Base-by-base conservation (phyloP, 768 basidiomycete genomes). In the Boletales sp. region DNA sequence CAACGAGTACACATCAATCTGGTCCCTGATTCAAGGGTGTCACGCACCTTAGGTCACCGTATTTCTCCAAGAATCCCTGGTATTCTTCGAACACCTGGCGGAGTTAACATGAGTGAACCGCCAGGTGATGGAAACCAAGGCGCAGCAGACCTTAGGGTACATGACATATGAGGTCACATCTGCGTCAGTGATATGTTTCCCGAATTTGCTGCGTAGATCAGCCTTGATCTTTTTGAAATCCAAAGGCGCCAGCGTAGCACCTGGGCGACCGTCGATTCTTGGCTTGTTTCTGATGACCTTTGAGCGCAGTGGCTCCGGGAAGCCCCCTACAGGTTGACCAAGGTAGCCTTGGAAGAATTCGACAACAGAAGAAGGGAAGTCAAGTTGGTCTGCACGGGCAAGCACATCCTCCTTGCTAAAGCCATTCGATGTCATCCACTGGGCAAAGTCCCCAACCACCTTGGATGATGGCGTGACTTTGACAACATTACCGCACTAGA, bases 261-360 rank as follows among this genome's bases (percentile, higher is more conserved):
- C 96, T 19, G 96, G 96, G 54, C 96, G 88, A 40, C 82, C 88
- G 61, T 98, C 92, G 63, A 98, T 95, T 69, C 90, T 83, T 40
- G 87, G 84, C 71, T 94, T 94, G 71, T 93, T 84, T 62, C 96
- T 84, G 66, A 98, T 99, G 64, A 99, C 81, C 57, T 84, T 81
- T 56, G 84, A 80, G 56, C 96, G 91, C 55, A 99, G 74, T 36
- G 95, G 94, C 68, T 99, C 96, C 50, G 96, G 96, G 88, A 98
- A 98, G 42, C 96, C 95, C 66, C 94, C 96, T 64, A 91, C 87
- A 48, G 96, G 96, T 66, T 97, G 93, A 31, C 96, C 95, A 55
- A 99, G 89, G 72, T 94, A 95, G 15, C 96, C 96, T 68, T 97
- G 94, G 92, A 97, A 97, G 80, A 96, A 99, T 63, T 98, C 95